Evolutionary conservation across 2,329 filamentous ascomycete species (phyloP).

Genomic region (Dryadomyces quercus-mongolicae): DNA sequence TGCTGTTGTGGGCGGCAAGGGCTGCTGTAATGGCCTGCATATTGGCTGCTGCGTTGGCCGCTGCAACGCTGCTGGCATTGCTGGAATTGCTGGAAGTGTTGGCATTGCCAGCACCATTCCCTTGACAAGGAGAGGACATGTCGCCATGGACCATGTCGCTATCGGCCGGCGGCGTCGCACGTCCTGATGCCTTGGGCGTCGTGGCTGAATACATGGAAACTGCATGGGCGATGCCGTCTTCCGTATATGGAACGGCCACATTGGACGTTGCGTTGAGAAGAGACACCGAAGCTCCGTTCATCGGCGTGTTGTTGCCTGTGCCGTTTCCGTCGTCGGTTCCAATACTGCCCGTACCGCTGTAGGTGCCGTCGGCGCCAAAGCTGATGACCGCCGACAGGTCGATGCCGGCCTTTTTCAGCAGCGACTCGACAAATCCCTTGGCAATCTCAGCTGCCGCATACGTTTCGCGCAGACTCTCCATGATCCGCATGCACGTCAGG

Average conservation of each 20-base stretch:
- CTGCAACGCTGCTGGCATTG: background rate
- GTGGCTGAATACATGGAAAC: conserved; percentile 8
- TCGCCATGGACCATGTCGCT: background rate
- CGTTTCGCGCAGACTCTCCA: conserved; percentile 75
- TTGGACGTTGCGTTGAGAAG: conserved; percentile 13
- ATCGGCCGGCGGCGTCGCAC: conserved; percentile 42
- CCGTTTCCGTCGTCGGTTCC: conserved; percentile 6
- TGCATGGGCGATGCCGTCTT: conserved; percentile 12
- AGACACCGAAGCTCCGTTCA: conserved; percentile 12
- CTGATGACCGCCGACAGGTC: conserved; percentile 38
- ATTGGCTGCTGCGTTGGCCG: conserved; percentile 17
- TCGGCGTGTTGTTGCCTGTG: conserved; percentile 7
- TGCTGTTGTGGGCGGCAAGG: conserved; percentile 19
- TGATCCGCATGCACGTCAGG: conserved; percentile 83
- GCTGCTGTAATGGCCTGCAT: conserved; percentile 16
- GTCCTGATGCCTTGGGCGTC: conserved; percentile 15
- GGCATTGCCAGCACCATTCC: background rate
- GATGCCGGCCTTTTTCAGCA: conserved; percentile 76
- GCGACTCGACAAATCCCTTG: conserved; percentile 87
- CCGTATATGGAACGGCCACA: conserved; percentile 13
- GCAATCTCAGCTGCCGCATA: conserved; percentile 93
- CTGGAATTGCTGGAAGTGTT: background rate
- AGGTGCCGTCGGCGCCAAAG: conserved; percentile 32
- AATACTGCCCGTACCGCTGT: conserved; percentile 15
- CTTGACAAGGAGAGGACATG: background rate